A percentile compares a stretch with the other conserved stretches of the same genome.
Conservation (phyloP, 2,329 filamentous ascomycete species). For the Sordariomycetes sp. region DNA sequence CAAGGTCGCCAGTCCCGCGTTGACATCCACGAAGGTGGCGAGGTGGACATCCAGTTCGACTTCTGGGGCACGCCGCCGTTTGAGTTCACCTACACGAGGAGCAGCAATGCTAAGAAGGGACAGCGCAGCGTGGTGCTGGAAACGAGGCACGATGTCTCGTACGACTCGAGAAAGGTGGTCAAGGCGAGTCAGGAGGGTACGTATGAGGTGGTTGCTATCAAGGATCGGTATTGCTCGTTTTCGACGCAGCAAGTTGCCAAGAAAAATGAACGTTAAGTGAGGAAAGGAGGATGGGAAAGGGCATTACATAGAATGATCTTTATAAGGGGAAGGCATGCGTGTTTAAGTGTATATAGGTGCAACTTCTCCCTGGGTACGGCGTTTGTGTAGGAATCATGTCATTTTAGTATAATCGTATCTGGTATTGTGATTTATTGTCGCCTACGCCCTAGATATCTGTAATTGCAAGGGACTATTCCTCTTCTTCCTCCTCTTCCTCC, state of each 20-base stretch:
- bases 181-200: slow-evolving; percentile 88
- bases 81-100: slow-evolving; percentile 93
- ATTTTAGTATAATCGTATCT: too few species aligned
- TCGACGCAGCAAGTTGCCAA: slow-evolving; percentile 57
- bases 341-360: too few species aligned
- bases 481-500: slow-evolving; percentile 8
- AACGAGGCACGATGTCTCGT: slow-evolving; percentile 78
- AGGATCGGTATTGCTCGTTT: slow-evolving; percentile 87
- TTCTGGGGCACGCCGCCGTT: slow-evolving; percentile 95
- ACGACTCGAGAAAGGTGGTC: slow-evolving; percentile 73
- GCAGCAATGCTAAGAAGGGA: slow-evolving; percentile 72
- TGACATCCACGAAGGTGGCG: slow-evolving; percentile 94
- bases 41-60: slow-evolving; percentile 87
- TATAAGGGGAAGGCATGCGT: too few species aligned
- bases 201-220: slow-evolving; percentile 94
- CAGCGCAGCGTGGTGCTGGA: slow-evolving; percentile 77
- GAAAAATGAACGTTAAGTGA: slow-evolving; percentile 28
- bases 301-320: too few species aligned
- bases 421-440: too few species aligned
- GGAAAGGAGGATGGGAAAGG: neutral
- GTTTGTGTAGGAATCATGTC: too few species aligned
- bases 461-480: slow-evolving; percentile 3
- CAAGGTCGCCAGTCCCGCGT: slow-evolving; percentile 72
- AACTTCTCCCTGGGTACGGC: too few species aligned
- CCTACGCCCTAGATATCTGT: too few species aligned